Evolutionary conservation across 441 rosid species (phyloP), one percentile per base, ranked within the genome.

Genomic region (Mallotus japonicus): DNA sequence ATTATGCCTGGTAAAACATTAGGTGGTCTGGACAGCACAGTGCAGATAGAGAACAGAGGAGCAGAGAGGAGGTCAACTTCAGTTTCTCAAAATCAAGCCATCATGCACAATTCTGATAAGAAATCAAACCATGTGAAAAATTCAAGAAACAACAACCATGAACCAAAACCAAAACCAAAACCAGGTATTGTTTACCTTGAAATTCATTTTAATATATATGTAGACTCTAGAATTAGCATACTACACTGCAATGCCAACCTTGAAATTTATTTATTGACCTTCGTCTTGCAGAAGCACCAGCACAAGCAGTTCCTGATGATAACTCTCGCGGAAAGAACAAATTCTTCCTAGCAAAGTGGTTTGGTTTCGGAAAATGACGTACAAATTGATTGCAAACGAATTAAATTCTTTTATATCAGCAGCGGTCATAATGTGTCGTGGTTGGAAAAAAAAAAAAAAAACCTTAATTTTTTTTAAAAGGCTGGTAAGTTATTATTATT

Each of bases 311-410:
- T 53, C 57, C 84, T 2, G 81, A 78, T 24, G 28, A 28, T 67
- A 53, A 72, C 37, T 72, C 82, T 67, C 72, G 80, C 3, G 86
- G 90, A 63, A 87, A 89, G 79, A 87, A 76, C 58, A 84, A 68
- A 75, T 85, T 79, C 72, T 86, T 79, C 82, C 81, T 86, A n/a
- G 86, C 93, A 59, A 89, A 78, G 67, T 86, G 86, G 86, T 87
- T 89, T 71, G 88, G 90, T 40, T 83, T 83, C 67, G 88, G 93
- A 65, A 87, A 85, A 71, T 89, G 79, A 84, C 19, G 4, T n/a
- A 53, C 57, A 49, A 49, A 49, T 49, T 10, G 53, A 10, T 49
- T 13, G 13, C 1, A 49, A 12, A 0, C 32, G 16, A 49, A 11
- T 14, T 14, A 1, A 49, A 49, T 8, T 8, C 16, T 49, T 49